Evolutionary conservation across 23 red algal species (phyloP).

Genomic region (Pyropia haitanensis): DNA sequence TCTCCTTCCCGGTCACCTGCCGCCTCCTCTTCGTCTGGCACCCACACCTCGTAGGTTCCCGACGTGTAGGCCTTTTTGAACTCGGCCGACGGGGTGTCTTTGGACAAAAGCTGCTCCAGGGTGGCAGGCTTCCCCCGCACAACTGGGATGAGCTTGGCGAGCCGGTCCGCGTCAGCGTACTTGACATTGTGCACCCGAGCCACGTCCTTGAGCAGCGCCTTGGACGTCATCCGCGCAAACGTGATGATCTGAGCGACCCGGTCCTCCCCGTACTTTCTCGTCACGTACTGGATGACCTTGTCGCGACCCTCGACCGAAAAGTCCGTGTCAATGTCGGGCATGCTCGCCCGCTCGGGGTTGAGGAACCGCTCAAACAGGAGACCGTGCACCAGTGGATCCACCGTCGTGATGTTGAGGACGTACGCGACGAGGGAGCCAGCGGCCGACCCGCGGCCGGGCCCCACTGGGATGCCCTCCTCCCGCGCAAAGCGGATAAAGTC

Average conservation of each 20-base stretch:
- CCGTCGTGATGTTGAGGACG: constrained; percentile 73
- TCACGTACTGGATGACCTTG: constrained; percentile 77
- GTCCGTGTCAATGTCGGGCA: constrained; percentile 97
- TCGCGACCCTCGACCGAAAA: constrained; percentile 82
- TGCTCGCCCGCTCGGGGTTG: constrained; percentile 76
- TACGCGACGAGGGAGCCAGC: constrained; percentile 96
- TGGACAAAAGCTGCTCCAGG: constrained; percentile 44
- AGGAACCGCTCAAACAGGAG: constrained; percentile 95
- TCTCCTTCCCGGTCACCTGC: not conserved
- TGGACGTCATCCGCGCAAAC: constrained; percentile 81
- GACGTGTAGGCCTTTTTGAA: constrained; percentile 13
- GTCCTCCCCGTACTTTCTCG: constrained; percentile 55
- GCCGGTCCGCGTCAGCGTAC: constrained; percentile 63
- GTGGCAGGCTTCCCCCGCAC: constrained; percentile 71
- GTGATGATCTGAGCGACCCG: constrained; percentile 94
- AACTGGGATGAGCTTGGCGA: constrained; percentile 83
- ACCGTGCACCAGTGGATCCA: constrained; percentile 81
- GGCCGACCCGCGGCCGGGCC: constrained; percentile 90
- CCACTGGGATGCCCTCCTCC: constrained; percentile 63
- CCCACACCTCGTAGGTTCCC: no score
- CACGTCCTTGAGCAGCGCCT: constrained; percentile 82
- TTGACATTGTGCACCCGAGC: constrained; percentile 74
- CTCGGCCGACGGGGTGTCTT: constrained; percentile 26
- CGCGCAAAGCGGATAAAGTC: constrained; percentile 85
- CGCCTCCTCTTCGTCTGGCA: no score